Conservation (phyloP, 225 moss, liverwort and hornwort genomes). For the Marchantia polymorpha region DNA sequence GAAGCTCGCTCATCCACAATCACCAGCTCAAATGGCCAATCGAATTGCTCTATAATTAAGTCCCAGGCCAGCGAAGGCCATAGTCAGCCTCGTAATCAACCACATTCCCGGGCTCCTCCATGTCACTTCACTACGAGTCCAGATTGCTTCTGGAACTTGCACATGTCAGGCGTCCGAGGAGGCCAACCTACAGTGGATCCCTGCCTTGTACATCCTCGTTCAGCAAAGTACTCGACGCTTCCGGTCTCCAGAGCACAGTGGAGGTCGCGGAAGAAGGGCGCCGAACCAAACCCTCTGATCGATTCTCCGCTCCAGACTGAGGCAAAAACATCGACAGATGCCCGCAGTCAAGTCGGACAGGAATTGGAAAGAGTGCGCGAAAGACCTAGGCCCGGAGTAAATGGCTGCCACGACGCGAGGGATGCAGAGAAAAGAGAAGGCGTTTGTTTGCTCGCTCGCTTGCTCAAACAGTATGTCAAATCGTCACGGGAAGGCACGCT, state of each 20-base stretch:
- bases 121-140: not conserved
- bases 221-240: not conserved
- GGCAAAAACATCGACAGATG: not conserved
- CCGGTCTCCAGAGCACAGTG: not conserved
- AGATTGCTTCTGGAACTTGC: not conserved
- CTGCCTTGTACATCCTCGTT: not conserved
- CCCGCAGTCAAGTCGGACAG: too few relatives aligned
- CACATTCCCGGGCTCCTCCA: constrained; percentile 8
- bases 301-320: not conserved
- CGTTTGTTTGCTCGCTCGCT: not conserved
- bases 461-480: not conserved
- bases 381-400: constrained; percentile 6
- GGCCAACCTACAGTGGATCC: not conserved
- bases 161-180: not conserved
- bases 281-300: not conserved
- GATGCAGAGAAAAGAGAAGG: not conserved
- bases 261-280: not conserved
- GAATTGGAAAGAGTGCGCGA: not conserved
- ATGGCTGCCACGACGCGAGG: not conserved
- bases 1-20: not conserved
- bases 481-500: not conserved
- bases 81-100: constrained; percentile 4
- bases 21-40: constrained; percentile 11
- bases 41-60: not conserved
- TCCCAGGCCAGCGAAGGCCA: not conserved